Conservation (phyloP, 1,284 basidiomycete species). For the Ustilago cynodontis region DNA sequence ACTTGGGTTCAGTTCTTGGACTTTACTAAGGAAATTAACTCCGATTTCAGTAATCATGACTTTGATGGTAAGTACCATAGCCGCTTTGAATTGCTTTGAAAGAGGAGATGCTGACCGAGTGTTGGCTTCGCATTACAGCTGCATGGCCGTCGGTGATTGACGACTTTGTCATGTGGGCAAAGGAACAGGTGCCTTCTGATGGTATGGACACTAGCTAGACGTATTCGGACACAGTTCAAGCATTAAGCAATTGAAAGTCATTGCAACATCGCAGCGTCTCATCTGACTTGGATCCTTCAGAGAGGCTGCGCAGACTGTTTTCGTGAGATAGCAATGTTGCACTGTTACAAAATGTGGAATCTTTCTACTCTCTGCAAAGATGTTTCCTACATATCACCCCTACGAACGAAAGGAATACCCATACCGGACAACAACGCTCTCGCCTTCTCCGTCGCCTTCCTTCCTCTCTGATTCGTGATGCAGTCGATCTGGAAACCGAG, state of each 20-base stretch:
- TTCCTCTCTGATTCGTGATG: constrained; percentile 67
- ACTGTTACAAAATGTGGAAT: background rate
- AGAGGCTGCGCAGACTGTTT: background rate
- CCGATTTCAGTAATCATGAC: constrained; percentile 84
- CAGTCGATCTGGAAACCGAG: constrained; percentile 69
- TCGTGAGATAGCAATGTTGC: background rate
- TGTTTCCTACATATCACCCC: constrained; percentile 50
- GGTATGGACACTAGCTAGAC: constrained; percentile 55
- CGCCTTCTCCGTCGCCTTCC: constrained; percentile 64
- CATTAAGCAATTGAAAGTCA: background rate
- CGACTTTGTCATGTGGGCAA: constrained; percentile 77
- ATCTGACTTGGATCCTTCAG: background rate
- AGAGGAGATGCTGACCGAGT: background rate
- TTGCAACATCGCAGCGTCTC: background rate
- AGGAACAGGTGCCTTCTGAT: constrained; percentile 38
- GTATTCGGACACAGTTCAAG: background rate
- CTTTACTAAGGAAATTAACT: constrained; percentile 84
- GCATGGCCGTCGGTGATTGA: constrained; percentile 91
- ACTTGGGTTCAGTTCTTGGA: constrained; percentile 87
- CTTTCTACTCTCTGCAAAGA: background rate
- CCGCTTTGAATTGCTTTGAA: background rate
- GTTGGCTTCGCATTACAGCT: constrained; percentile 71
- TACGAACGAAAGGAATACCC: constrained; percentile 66
- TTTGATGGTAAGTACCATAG: constrained; percentile 78
- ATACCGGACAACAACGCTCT: constrained; percentile 63